Conservation (phyloP, 2,329 filamentous ascomycete species). For the Colletotrichum shisoi region DNA sequence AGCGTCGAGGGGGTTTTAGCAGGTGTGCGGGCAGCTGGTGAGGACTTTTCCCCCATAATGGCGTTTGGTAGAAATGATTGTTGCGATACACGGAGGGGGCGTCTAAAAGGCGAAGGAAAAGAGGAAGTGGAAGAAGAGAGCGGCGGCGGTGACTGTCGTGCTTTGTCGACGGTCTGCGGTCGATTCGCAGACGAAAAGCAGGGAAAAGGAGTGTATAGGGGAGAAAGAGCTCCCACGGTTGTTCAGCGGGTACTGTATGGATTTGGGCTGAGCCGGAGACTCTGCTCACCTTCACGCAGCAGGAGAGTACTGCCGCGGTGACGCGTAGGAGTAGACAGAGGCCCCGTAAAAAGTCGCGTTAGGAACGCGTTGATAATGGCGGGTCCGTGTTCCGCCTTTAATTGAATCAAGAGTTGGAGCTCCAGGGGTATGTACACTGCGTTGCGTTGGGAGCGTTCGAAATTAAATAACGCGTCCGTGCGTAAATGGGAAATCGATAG, state of each 20-base stretch:
- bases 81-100: background rate
- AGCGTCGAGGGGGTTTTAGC: conserved; percentile 47
- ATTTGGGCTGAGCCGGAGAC: background rate
- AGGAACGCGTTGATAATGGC: conserved; percentile 1
- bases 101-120: background rate
- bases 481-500: too few relatives aligned
- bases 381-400: conserved; percentile 13
- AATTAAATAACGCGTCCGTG: too few relatives aligned
- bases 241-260: background rate
- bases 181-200: background rate
- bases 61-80: background rate
- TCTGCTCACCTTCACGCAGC: background rate
- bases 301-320: background rate
- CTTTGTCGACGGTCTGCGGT: background rate
- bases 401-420: conserved; percentile 4
- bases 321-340: conserved; percentile 1
- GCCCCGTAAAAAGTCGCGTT: conserved; percentile 14
- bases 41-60: conserved; percentile 40
- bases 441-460: too few relatives aligned
- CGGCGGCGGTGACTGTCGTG: background rate
- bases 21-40: conserved; percentile 48
- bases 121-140: background rate
- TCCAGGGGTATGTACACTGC: background rate
- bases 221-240: background rate
- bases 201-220: background rate